phyloP scores from a whole-genome alignment of 441 rosid species.

The Flueggea neowawraea region DNA sequence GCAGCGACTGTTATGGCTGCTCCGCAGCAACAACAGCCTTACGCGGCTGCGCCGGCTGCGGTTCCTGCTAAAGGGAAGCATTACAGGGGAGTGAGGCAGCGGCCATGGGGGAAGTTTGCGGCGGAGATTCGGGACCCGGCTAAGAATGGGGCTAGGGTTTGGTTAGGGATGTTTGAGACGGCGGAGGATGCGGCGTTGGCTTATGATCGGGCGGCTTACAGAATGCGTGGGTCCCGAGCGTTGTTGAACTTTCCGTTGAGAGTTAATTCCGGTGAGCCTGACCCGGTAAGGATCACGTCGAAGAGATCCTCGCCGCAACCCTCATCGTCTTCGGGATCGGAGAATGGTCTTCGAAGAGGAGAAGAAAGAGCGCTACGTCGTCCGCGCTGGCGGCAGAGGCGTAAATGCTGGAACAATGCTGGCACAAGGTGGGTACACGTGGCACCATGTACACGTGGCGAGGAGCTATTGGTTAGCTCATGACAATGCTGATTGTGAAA shows the following conservation, averaged over 20 bases:
- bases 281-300: constrained; percentile 77
- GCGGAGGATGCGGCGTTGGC: constrained; percentile 98
- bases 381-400: constrained; percentile 7
- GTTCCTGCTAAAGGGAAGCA: constrained; percentile 60
- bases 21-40: no score
- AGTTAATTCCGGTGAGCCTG: constrained; percentile 92
- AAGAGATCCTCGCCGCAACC: constrained; percentile 59
- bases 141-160: constrained; percentile 89
- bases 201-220: constrained; percentile 87
- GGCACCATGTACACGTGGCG: constrained; percentile 32
- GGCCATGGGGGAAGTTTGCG: constrained; percentile 98
- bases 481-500: constrained; percentile 1
- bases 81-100: constrained; percentile 85
- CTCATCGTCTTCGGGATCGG: constrained; percentile 32
- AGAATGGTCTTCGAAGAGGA: constrained; percentile 50
- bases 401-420: constrained; percentile 27
- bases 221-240: constrained; percentile 96
- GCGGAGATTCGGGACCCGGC: constrained; percentile 96
- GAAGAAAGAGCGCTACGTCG: constrained; percentile 34
- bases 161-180: constrained; percentile 94
- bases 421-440: constrained; percentile 23
- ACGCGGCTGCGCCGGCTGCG: constrained; percentile 14
- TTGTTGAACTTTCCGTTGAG: constrained; percentile 79
- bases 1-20: no score
- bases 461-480: constrained; percentile 28